These are phyloP conservation scores for Solanum tarapatanum DNA, from an alignment of 257 asterid genomes.

Conservation along the genomic window DNA sequence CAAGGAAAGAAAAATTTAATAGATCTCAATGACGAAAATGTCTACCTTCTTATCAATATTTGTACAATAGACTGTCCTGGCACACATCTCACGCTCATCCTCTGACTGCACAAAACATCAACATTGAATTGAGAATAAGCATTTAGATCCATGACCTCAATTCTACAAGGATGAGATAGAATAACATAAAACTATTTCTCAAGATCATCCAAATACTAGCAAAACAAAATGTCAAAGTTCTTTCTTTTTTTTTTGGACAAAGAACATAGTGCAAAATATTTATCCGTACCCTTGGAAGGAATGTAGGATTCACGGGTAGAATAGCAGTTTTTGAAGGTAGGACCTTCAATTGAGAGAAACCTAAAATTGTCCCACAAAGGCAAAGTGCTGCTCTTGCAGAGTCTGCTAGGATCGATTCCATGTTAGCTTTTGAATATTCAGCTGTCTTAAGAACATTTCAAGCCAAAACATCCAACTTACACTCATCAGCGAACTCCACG, in stretches of 20 bases:
- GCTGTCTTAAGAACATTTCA: not conserved
- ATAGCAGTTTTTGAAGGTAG: conserved; percentile 95
- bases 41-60: conserved; percentile 84
- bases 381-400: conserved; percentile 69
- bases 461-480: conserved; percentile 30
- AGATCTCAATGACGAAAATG: not conserved
- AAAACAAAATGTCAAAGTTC: not conserved
- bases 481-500: conserved; percentile 85
- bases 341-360: conserved; percentile 77
- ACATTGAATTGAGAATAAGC: not conserved
- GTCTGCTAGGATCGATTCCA: conserved; percentile 34
- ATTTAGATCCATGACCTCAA: not conserved
- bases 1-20: not conserved
- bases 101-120: conserved; percentile 44
- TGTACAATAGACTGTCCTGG: conserved; percentile 94
- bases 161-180: not conserved
- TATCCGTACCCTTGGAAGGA: conserved; percentile 76
- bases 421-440: not conserved
- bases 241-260: not conserved
- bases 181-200: not conserved
- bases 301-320: conserved; percentile 90
- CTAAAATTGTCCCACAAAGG: conserved; percentile 60
- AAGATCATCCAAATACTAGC: not conserved
- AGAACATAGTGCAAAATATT: not conserved
- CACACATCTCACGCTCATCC: conserved; percentile 97